Conservation (phyloP, 345 rosid species). For the Eucalyptus shirleyi region DNA sequence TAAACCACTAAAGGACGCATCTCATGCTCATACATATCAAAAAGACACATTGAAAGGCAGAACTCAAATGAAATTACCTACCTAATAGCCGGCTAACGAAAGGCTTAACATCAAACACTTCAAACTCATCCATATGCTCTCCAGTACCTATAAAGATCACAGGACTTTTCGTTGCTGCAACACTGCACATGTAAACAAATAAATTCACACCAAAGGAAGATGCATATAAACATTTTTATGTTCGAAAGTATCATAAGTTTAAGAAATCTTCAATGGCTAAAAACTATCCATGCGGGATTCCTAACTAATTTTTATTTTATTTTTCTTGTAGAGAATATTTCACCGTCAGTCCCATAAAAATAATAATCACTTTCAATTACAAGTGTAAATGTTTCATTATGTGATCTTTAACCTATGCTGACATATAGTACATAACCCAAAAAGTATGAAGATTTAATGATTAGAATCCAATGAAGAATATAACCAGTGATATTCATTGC, state of each 20-base stretch:
- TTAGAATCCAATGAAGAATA: background rate
- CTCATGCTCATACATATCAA: background rate
- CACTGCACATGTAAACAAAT: constrained; percentile 22
- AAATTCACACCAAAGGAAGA: background rate
- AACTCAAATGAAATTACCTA: constrained; percentile 3
- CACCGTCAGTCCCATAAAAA: background rate
- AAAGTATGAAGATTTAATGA: background rate
- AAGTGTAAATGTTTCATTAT: background rate
- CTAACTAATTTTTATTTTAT: background rate
- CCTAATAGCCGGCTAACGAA: constrained; percentile 89
- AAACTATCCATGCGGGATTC: background rate
- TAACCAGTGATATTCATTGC: background rate
- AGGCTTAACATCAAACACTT: constrained; percentile 88
- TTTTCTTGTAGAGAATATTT: background rate
- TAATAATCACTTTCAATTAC: background rate
- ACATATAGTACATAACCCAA: background rate
- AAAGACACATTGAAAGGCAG: background rate
- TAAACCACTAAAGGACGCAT: background rate
- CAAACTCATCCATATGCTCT: constrained; percentile 94
- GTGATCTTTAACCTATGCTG: background rate
- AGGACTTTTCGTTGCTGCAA: constrained; percentile 96
- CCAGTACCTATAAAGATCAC: constrained; percentile 95
- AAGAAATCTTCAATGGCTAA: background rate
- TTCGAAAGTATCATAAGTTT: background rate
- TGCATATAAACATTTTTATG: background rate